Evolutionary conservation across 2,329 filamentous ascomycete genomes (phyloP), one percentile per base, ranked within the genome.

Genomic region (Verruconis gallopava): DNA sequence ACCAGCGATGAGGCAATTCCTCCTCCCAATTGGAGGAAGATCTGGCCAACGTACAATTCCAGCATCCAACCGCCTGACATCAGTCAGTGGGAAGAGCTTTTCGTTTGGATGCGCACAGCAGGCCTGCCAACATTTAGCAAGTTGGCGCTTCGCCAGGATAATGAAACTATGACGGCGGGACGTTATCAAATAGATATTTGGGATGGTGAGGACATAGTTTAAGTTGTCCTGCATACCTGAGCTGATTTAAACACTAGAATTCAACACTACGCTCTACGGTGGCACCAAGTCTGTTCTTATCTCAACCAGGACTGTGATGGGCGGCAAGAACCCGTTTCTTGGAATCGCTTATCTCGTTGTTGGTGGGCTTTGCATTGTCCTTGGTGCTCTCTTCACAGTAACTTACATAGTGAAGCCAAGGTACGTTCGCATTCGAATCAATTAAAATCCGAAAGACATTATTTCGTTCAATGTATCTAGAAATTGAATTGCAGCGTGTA

Each of bases 41-140:
- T 75, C 44, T 94, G 81, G 50, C 79, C 79, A 4, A 57, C 79
- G 28, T 94, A 94, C 56, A 79, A 73, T 3, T 59, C 67, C 0
- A 63, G 73, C 1, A 70, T 72, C 40, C 74, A 73, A 2, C 77
- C 85, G 17, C 85, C 86, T 0, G 64, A 91, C 51, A 60, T 96
- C 14, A 71, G 79, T 48, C 64, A 76, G 1, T 79, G 85, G 64
- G 82, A 94, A 59, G 77, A 78, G 34, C 93, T 98, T 60, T 88
- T 95, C 64, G 88, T 96, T 17, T 98, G 91, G 91, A 98, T 98
- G 91, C 79, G 91, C 52, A 93, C 93, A 2, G 91, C 91, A 18
- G 91, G 89, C 44, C 66, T 96, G 53, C 91, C 91, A 1, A 81
- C 81, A 4, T 98, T 98, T 59, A 94, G 84, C 72, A 98, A 98